These are phyloP conservation scores for Trypanosoma theileri DNA, from an alignment of 208 protist genomes.

Conservation along the genomic window DNA sequence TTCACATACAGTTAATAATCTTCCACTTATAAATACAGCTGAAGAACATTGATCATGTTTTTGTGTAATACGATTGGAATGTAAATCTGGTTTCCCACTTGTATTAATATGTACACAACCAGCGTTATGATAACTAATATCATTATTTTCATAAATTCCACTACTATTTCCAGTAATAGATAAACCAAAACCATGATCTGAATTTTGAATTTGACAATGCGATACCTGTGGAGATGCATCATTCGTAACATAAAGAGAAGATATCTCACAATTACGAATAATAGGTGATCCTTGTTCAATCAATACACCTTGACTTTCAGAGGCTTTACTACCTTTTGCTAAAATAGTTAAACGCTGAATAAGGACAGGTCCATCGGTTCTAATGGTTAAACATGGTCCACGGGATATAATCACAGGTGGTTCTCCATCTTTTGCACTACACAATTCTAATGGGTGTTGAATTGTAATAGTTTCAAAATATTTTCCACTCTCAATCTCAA, in stretches of 20 bases:
- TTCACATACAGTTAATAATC: slow-evolving; percentile 12
- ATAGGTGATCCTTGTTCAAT: slow-evolving; percentile 35
- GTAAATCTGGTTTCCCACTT: slow-evolving; percentile 26
- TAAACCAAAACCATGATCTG: slow-evolving; percentile 35
- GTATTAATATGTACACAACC: slow-evolving; percentile 39
- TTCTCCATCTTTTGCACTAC: slow-evolving; percentile 36
- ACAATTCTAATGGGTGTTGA: slow-evolving; percentile 38
- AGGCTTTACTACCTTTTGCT: slow-evolving; percentile 31
- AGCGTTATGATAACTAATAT: slow-evolving; percentile 40
- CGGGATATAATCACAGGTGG: slow-evolving; percentile 32
- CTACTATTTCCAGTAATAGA: slow-evolving; percentile 28
- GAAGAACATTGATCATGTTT: slow-evolving; percentile 21
- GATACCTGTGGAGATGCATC: slow-evolving; percentile 31
- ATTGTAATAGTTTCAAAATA: slow-evolving; percentile 47
- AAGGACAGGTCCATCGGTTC: slow-evolving; percentile 31
- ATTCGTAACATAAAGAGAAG: slow-evolving; percentile 40
- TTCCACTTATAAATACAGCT: slow-evolving; percentile 34
- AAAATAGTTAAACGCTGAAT: slow-evolving; percentile 31
- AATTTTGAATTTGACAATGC: slow-evolving; percentile 38
- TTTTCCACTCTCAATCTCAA: slow-evolving; percentile 48
- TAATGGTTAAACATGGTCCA: slow-evolving; percentile 42
- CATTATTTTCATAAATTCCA: slow-evolving; percentile 42
- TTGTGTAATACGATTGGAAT: slow-evolving; percentile 40
- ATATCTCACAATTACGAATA: slow-evolving; percentile 44
- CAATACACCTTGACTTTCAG: slow-evolving; percentile 36